Conservation (phyloP, 345 rosid species). For the Hibiscus trionum region DNA sequence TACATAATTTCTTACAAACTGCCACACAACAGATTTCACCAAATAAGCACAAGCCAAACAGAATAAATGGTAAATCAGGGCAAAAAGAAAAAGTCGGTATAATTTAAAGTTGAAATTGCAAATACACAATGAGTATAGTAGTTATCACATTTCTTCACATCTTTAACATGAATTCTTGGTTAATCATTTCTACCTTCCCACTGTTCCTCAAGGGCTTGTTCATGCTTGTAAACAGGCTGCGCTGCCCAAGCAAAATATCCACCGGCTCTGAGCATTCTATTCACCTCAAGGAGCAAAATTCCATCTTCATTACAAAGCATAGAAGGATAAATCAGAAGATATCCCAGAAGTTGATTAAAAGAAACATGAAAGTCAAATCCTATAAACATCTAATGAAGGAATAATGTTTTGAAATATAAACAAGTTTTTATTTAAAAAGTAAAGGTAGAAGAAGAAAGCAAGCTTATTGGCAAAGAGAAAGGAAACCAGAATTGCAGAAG, state of each 20-base stretch:
- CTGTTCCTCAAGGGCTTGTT: slow-evolving; percentile 67
- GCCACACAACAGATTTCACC: not conserved
- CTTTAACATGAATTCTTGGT: not conserved
- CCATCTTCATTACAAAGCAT: slow-evolving; percentile 54
- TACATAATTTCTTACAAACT: not conserved
- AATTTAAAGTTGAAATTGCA: slow-evolving; percentile 2
- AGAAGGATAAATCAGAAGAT: slow-evolving; percentile 18
- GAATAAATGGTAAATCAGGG: not conserved
- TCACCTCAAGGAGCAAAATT: slow-evolving; percentile 88
- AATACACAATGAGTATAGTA: slow-evolving; percentile 3
- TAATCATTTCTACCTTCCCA: slow-evolving; percentile 67
- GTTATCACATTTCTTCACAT: not conserved
- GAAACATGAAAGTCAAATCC: not conserved
- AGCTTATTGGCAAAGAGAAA: not conserved
- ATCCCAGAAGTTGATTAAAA: not conserved
- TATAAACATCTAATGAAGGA: not conserved
- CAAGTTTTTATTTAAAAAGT: not conserved
- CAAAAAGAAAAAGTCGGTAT: not conserved
- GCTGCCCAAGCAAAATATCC: slow-evolving; percentile 99
- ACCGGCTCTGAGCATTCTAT: slow-evolving; percentile 88
- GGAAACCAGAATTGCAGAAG: not conserved
- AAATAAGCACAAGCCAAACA: not conserved
- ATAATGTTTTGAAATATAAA: not conserved
- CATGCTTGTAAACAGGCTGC: slow-evolving; percentile 96
- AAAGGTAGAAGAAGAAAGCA: not conserved